Evolutionary conservation across 2,329 filamentous ascomycete genomes (phyloP).

Genomic region (Verticillium nubilum): DNA sequence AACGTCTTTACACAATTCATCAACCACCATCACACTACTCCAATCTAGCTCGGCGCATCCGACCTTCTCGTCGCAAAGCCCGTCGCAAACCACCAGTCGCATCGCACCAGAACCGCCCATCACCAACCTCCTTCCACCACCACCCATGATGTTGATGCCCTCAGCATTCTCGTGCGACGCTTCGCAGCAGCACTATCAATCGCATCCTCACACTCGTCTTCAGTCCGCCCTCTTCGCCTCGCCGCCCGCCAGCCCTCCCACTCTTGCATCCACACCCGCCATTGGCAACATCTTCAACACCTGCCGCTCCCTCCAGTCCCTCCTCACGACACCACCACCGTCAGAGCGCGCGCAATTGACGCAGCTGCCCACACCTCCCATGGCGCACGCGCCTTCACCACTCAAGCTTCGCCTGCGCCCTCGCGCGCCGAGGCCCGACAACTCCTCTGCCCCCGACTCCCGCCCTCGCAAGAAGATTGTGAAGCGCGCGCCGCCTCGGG

Average conservation of each 20-base stretch:
- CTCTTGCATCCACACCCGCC: constrained; percentile 36
- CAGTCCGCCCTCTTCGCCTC: constrained; percentile 49
- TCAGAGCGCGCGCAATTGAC: constrained; percentile 21
- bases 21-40: not conserved
- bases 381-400: constrained; percentile 43
- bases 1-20: not conserved
- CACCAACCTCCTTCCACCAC: not conserved
- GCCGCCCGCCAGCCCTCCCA: constrained; percentile 52
- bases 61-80: not conserved
- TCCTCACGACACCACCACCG: constrained; percentile 45
- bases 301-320: constrained; percentile 56
- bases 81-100: not conserved
- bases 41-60: not conserved
- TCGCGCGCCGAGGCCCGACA: constrained; percentile 25
- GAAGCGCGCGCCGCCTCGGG: constrained; percentile 44
- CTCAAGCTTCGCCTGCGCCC: constrained; percentile 52
- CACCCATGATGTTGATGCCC: constrained; percentile 48
- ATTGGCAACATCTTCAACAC: constrained; percentile 52
- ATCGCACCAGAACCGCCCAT: not conserved
- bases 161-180: constrained; percentile 54
- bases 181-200: constrained; percentile 30
- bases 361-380: constrained; percentile 51
- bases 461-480: constrained; percentile 40
- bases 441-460: constrained; percentile 15
- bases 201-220: constrained; percentile 32